Conservation (phyloP, 352 stramenopile species). For the Phytopythium ostracodes region DNA sequence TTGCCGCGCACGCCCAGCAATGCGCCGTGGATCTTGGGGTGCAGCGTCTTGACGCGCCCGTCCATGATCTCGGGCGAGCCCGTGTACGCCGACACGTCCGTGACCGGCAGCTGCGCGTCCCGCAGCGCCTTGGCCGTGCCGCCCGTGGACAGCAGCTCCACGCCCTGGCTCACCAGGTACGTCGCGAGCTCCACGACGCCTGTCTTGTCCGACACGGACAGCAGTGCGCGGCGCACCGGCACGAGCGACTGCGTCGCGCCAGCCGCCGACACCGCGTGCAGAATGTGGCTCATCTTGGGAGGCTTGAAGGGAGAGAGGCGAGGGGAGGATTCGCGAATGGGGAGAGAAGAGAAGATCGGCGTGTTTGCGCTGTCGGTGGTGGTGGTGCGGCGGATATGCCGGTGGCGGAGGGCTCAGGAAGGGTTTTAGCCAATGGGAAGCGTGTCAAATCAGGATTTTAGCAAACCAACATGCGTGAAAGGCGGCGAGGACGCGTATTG, state of each 20-base stretch:
- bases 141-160: constrained; percentile 98
- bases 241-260: constrained; percentile 72
- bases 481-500: not conserved
- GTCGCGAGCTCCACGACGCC: constrained; percentile 96
- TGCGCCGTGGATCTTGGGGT: constrained; percentile 99
- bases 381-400: not conserved
- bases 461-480: not conserved
- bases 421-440: not conserved
- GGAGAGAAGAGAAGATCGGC: not conserved
- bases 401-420: constrained; percentile 2
- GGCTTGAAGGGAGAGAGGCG: not conserved
- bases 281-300: constrained; percentile 72
- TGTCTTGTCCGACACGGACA: constrained; percentile 99
- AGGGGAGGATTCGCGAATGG: constrained; percentile 9
- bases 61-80: constrained; percentile 98
- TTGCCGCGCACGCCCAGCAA: constrained; percentile 98
- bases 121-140: constrained; percentile 96
- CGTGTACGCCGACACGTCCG: constrained; percentile 98
- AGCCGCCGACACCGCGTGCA: constrained; percentile 65
- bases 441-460: not conserved
- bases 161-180: constrained; percentile 89
- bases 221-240: constrained; percentile 93
- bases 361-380: not conserved
- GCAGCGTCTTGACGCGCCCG: constrained; percentile 99
- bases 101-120: constrained; percentile 93